A percentile compares a stretch with the other conserved stretches of the same genome.
phyloP scores from a whole-genome alignment of 331 rosid species.

The Quercus lobata region DNA sequence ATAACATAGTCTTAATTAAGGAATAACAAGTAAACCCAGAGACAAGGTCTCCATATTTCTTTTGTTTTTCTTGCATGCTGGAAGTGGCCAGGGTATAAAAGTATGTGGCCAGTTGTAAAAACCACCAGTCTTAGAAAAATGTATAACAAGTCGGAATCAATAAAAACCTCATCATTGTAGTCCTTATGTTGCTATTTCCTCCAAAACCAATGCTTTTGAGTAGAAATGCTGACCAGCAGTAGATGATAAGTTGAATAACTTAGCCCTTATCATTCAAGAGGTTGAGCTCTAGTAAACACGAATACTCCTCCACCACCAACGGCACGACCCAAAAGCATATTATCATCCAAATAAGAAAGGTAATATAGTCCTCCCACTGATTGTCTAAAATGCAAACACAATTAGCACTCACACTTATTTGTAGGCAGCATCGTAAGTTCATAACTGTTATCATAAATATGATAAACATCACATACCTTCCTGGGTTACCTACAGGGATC shows the following conservation, averaged over 20 bases:
- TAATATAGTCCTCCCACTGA: slow-evolving; percentile 84
- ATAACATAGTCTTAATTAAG: not conserved
- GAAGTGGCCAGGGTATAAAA: not conserved
- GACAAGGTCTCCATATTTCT: not conserved
- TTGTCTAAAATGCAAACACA: slow-evolving; percentile 36
- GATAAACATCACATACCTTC: slow-evolving; percentile 47
- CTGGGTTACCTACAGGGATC: slow-evolving; percentile 69
- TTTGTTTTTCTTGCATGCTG: not conserved
- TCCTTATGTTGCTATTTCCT: slow-evolving; percentile 4
- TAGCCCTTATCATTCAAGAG: slow-evolving; percentile 33
- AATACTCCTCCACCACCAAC: slow-evolving; percentile 94
- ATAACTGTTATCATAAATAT: not conserved
- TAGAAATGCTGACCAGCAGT: not conserved
- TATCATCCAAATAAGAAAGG: slow-evolving; percentile 78
- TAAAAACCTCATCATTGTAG: not conserved
- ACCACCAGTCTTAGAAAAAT: not conserved
- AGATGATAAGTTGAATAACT: not conserved
- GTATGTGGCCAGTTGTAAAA: not conserved
- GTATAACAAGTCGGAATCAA: not conserved
- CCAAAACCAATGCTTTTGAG: not conserved
- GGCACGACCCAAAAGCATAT: slow-evolving; percentile 93
- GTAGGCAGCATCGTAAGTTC: not conserved
- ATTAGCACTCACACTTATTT: not conserved
- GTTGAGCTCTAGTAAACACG: slow-evolving; percentile 79
- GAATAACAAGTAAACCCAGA: not conserved